Percentiles rank a stretch among this genome's conserved stretches.
phyloP scores from a whole-genome alignment of 495 filamentous ascomycete species.

The Aspergillus ostianus region DNA sequence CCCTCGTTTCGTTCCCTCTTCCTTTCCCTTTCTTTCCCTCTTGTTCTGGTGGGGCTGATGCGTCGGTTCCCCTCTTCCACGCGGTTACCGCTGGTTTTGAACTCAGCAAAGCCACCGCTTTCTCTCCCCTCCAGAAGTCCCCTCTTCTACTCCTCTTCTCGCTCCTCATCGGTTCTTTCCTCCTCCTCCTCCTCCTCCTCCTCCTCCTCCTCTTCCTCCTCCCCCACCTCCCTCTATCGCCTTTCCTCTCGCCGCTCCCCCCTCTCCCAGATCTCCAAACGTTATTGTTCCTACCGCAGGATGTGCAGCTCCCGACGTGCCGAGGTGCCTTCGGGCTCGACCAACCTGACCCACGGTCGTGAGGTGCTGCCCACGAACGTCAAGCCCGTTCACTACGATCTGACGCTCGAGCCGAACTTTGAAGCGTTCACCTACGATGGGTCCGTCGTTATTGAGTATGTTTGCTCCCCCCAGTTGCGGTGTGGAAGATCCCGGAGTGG shows the following conservation, averaged over 20 bases:
- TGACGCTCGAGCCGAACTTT: constrained; percentile 67
- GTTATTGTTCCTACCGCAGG: constrained; percentile 51
- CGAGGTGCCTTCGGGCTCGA: constrained; percentile 41
- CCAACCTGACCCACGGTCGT: constrained; percentile 53
- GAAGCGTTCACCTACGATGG: constrained; percentile 63
- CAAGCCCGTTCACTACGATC: constrained; percentile 63
- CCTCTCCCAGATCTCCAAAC: constrained; percentile 39
- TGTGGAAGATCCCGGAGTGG: no score
- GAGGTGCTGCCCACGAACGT: constrained; percentile 68
- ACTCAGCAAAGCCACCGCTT: constrained; percentile 43
- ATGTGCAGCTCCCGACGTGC: constrained; percentile 47
- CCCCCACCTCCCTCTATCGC: constrained; percentile 15
- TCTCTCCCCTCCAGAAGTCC: constrained; percentile 32
- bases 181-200: constrained; percentile 28
- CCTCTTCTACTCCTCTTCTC: constrained; percentile 20
- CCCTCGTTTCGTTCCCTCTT: constrained; percentile 3
- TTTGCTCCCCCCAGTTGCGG: constrained; percentile 1
- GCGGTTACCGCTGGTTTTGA: constrained; percentile 35
- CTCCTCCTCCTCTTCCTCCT: constrained; percentile 27
- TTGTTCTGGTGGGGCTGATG: constrained; percentile 29
- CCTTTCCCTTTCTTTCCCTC: constrained; percentile 8
- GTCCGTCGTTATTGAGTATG: constrained; percentile 62
- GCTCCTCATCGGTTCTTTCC: constrained; percentile 26
- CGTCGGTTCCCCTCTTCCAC: constrained; percentile 37
- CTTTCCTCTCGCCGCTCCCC: constrained; percentile 19